These are phyloP conservation scores for Boletellus emodensis DNA, from an alignment of 768 basidiomycete species.

Conservation along the genomic window DNA sequence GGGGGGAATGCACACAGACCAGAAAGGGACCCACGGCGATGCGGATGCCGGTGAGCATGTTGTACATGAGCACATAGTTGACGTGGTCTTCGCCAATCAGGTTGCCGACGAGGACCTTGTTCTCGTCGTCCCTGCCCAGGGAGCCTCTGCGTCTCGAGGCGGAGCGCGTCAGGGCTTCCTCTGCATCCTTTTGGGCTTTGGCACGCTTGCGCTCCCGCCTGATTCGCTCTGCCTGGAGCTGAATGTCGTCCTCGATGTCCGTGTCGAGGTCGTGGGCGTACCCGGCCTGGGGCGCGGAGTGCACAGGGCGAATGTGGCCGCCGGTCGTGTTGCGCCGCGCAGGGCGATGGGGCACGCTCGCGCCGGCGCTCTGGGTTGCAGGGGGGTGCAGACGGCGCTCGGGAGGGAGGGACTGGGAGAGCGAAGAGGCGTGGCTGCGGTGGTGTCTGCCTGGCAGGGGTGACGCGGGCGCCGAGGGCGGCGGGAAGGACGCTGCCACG, in stretches of 20 bases:
- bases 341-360: conserved; percentile 32
- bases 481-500: too few relatives aligned
- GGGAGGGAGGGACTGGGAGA: conserved; percentile 27
- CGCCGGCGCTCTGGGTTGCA: too few relatives aligned
- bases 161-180: conserved; percentile 48
- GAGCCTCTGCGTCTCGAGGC: conserved; percentile 22
- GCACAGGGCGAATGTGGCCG: conserved; percentile 35
- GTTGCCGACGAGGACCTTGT: conserved; percentile 80
- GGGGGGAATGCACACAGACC: neutral
- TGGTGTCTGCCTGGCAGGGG: conserved; percentile 16
- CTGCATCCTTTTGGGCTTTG: conserved; percentile 60
- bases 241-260: conserved; percentile 57
- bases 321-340: conserved; percentile 72
- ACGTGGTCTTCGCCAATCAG: conserved; percentile 97
- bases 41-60: conserved; percentile 98
- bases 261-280: conserved; percentile 36
- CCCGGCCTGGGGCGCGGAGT: conserved; percentile 32
- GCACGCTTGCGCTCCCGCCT: conserved; percentile 77
- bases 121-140: conserved; percentile 38
- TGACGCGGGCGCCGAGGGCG: conserved; percentile 2
- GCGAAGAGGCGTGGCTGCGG: conserved; percentile 18
- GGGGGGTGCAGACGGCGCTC: conserved; percentile 57
- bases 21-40: conserved; percentile 63
- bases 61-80: conserved; percentile 99
- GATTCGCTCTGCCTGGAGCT: conserved; percentile 86